phyloP scores from a whole-genome alignment of 129 eudicot species.

The Lactuca saligna region DNA sequence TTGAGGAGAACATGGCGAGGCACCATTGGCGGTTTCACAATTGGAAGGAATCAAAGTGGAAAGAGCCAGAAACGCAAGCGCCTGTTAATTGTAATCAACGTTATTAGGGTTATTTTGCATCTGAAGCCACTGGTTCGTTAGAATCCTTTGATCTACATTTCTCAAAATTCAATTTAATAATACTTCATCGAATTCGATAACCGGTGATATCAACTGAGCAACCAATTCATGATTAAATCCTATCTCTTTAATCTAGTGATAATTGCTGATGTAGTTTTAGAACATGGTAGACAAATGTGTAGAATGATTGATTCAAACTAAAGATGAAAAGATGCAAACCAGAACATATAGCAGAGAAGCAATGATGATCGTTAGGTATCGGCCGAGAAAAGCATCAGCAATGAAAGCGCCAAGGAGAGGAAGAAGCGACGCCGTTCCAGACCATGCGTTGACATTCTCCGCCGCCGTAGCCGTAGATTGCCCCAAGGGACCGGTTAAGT shows the following conservation, averaged over 20 bases:
- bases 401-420: conserved; percentile 67
- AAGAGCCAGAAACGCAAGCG: conserved; percentile 66
- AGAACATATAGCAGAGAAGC: conserved; percentile 66
- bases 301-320: background rate
- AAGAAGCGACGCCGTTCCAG: conserved; percentile 55
- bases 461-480: conserved; percentile 79
- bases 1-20: conserved; percentile 28
- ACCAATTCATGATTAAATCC: background rate
- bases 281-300: no score
- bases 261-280: background rate
- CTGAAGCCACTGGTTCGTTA: background rate
- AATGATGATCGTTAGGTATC: conserved; percentile 50
- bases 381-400: conserved; percentile 69
- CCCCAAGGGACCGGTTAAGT: conserved; percentile 47
- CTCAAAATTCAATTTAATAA: background rate
- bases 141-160: background rate
- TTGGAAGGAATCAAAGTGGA: conserved; percentile 53
- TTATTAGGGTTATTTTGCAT: background rate
- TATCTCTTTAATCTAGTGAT: background rate
- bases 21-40: conserved; percentile 20
- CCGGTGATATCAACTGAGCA: background rate
- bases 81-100: conserved; percentile 28
- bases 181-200: background rate
- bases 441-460: conserved; percentile 64
- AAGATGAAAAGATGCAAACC: conserved; percentile 29